Conservation (phyloP, 805 yeast genomes). For the Cyberlindnera saturnus region DNA sequence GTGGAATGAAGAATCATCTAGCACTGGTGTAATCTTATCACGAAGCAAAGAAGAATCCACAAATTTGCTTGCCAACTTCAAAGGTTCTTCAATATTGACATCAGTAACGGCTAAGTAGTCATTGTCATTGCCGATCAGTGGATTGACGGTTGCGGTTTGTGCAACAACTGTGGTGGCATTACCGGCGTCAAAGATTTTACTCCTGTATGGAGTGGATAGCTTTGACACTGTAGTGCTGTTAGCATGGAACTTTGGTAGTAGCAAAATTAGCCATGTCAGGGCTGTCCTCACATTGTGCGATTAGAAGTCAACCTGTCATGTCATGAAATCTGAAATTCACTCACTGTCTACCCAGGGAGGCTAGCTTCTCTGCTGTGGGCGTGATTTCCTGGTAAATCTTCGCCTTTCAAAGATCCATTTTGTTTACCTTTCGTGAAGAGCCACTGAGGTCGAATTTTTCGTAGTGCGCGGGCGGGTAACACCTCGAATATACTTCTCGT, state of each 20-base stretch:
- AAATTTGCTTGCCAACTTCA: conserved; percentile 57
- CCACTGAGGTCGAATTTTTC: background rate
- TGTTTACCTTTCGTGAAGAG: background rate
- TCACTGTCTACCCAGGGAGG: no score
- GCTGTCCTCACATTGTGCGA: no score
- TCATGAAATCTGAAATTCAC: no score
- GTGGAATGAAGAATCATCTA: conserved; percentile 41
- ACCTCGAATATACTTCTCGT: background rate
- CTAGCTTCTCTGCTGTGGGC: no score
- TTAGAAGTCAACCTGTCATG: no score
- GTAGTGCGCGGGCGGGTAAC: background rate
- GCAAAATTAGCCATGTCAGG: no score
- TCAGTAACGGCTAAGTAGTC: conserved; percentile 28
- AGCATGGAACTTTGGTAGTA: conserved; percentile 3
- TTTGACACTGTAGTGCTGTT: conserved; percentile 18
- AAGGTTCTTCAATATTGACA: conserved; percentile 29
- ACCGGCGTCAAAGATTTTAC: conserved; percentile 13
- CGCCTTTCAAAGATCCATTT: background rate
- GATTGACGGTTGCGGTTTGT: conserved; percentile 6
- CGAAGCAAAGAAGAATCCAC: conserved; percentile 52
- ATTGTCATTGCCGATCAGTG: conserved; percentile 16
- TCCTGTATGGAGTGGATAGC: conserved; percentile 20
- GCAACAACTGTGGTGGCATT: conserved; percentile 4
- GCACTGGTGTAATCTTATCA: conserved; percentile 50
- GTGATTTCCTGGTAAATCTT: no score